Conservation (phyloP, 495 filamentous ascomycete species). For the Bombardia bombarda region DNA sequence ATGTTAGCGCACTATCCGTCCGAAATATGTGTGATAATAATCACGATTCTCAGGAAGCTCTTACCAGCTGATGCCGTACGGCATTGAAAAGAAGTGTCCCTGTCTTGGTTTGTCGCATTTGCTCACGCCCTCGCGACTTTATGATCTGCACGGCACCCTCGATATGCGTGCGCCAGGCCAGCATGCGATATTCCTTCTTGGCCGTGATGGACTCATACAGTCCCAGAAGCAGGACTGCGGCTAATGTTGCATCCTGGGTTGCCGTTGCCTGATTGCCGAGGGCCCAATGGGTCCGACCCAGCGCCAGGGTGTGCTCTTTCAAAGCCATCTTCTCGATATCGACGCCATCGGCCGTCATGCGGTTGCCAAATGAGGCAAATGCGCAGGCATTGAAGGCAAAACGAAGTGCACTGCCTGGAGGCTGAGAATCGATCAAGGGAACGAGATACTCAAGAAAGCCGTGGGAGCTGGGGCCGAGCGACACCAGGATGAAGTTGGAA, state of each 20-base stretch:
- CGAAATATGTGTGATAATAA: background rate
- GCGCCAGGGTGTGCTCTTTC: constrained; percentile 39
- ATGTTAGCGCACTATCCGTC: constrained; percentile 2
- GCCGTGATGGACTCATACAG: constrained; percentile 36
- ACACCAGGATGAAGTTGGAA: constrained; percentile 46
- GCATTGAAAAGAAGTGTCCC: constrained; percentile 40
- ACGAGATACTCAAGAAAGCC: constrained; percentile 52
- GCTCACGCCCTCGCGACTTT: constrained; percentile 39
- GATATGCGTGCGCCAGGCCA: constrained; percentile 45
- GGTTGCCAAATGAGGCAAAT: constrained; percentile 43
- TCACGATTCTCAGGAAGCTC: constrained; percentile 4
- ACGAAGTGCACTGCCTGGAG: constrained; percentile 39
- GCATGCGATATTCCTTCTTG: constrained; percentile 33
- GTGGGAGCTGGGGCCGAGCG: constrained; percentile 28
- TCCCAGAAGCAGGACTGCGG: constrained; percentile 17
- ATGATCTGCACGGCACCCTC: constrained; percentile 47
- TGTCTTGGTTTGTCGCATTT: constrained; percentile 35
- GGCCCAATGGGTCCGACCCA: constrained; percentile 45
- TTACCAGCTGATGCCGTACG: constrained; percentile 43
- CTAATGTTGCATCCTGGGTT: constrained; percentile 18
- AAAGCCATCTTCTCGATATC: constrained; percentile 30
- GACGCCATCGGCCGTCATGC: constrained; percentile 22
- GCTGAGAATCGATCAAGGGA: constrained; percentile 41
- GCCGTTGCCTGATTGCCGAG: constrained; percentile 37
- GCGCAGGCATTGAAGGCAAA: constrained; percentile 54